Base-by-base conservation (phyloP, 331 rosid species). In the Telfairia occidentalis region DNA sequence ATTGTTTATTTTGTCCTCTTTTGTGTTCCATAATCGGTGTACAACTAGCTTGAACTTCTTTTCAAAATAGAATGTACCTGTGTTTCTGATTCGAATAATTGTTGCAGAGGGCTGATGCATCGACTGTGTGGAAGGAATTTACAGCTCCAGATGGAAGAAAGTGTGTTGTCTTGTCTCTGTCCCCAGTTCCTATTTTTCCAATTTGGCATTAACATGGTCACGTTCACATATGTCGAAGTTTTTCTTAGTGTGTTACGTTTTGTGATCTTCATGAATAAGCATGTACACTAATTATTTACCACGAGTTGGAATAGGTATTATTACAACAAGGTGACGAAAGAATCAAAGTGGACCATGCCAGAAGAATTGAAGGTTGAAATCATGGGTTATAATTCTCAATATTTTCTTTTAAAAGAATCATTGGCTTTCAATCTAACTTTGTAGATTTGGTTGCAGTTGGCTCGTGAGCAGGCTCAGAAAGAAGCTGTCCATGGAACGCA, bases 101-200 rank as follows among this genome's bases (percentile, higher is more conserved):
- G 77, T 83, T 81, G 81, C 96, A 95, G 99, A 89, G 92, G 81
- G 99, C 99, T 5, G 99, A 95, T 80, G 99, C 99, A 71, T 95
- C 99, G 58, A 95, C 99, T 78, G 97, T 95, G 78, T 95, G 99
- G 99, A 95, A 92, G 84, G 97, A 95, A 77, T 95, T 90, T 82
- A 87, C 94, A 26, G 80, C 99, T 86, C 82, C 96, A 57, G 97
- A 92, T 57, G 99, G 99, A 81, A 95, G 90, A 85, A 95, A 90
- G 99, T 94, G 69, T 13, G 97, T 86, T 66, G 34, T 46, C 30
- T 80, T 38, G 66, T 49, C 30, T 34, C 50, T 76, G 40, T 60
- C 19, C n/a, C 32, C 40, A 7, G 32, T 30, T 38, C 32, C 26
- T 65, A 38, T 75, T n/a, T 29, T 66, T 54, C 45, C 52, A 40